Conservation (phyloP, 2,329 filamentous ascomycete genomes). For the Dendryphion nanum region DNA sequence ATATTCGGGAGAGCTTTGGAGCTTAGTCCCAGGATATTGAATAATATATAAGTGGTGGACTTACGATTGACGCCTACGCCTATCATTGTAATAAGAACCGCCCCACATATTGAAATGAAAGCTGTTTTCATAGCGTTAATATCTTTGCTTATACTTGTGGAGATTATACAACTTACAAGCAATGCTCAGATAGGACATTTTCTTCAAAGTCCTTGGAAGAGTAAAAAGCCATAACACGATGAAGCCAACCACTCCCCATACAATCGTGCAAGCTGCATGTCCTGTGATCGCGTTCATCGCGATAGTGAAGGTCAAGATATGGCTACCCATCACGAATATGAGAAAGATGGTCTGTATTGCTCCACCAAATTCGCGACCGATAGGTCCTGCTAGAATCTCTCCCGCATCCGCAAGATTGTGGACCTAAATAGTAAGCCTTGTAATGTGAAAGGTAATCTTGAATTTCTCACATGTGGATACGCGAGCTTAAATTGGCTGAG, state of each 20-base stretch:
- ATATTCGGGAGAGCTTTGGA: background rate
- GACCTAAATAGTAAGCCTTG: conserved; percentile 5
- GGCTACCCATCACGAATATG: conserved; percentile 66
- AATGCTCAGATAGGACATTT: conserved; percentile 62
- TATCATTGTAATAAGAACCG: conserved; percentile 66
- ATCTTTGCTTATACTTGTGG: background rate
- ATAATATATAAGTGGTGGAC: too few relatives aligned
- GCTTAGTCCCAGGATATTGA: too few relatives aligned
- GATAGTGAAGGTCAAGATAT: conserved; percentile 54
- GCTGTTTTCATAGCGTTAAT: conserved; percentile 24
- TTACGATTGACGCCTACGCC: conserved; percentile 53
- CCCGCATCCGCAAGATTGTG: conserved; percentile 60
- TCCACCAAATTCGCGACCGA: conserved; percentile 63
- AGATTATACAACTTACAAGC: conserved; percentile 42
- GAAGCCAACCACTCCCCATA: conserved; percentile 46
- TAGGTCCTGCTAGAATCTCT: conserved; percentile 57
- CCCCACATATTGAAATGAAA: conserved; percentile 62
- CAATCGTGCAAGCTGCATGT: conserved; percentile 2
- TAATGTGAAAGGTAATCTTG: background rate
- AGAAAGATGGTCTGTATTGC: conserved; percentile 58
- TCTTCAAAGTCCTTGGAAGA: conserved; percentile 60
- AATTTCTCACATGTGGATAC: conserved; percentile 59
- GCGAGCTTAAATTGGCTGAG: conserved; percentile 57
- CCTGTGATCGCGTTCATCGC: conserved; percentile 1
- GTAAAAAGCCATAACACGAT: conserved; percentile 60